phyloP scores from a whole-genome alignment of 1,139 yeast genomes.

The Geotrichum histeridarum region DNA sequence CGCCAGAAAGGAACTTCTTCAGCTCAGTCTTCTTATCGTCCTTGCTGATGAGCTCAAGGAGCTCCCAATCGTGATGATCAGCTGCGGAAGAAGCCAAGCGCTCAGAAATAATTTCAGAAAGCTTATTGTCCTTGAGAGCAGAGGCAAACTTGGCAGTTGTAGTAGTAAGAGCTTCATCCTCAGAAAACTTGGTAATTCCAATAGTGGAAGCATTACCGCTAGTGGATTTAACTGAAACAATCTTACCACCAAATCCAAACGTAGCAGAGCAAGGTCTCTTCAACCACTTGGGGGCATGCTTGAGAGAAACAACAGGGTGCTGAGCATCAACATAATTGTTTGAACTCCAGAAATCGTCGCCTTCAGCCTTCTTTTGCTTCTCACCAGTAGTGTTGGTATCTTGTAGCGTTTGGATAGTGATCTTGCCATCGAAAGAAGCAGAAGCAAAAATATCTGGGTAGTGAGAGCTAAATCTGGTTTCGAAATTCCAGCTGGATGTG shows the following conservation, averaged over 20 bases:
- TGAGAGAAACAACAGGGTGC: conserved; percentile 53
- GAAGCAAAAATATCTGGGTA: conserved; percentile 91
- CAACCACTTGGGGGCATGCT: conserved; percentile 90
- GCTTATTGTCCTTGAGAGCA: conserved; percentile 57
- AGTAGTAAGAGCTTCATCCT: conserved; percentile 37
- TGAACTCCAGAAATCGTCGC: conserved; percentile 78
- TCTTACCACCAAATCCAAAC: conserved; percentile 92
- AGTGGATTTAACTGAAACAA: conserved; percentile 53
- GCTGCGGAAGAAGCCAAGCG: conserved; percentile 45
- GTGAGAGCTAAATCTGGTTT: conserved; percentile 77
- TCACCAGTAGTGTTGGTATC: conserved; percentile 45
- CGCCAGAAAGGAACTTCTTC: conserved; percentile 27
- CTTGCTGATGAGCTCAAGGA: conserved; percentile 52
- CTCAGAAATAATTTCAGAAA: conserved; percentile 50
- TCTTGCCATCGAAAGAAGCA: conserved; percentile 87
- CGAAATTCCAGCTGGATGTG: conserved; percentile 90
- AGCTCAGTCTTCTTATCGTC: conserved; percentile 43
- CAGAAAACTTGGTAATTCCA: conserved; percentile 47
- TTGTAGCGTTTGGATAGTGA: conserved; percentile 79
- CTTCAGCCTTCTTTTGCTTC: conserved; percentile 23
- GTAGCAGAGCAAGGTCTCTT: conserved; percentile 67
- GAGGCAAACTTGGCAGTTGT: conserved; percentile 47
- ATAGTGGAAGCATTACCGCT: conserved; percentile 43
- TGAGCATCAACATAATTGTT: conserved; percentile 61
- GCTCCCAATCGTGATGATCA: conserved; percentile 71